Percentiles rank a stretch among this genome's conserved stretches.
phyloP scores from a whole-genome alignment of 2,329 filamentous ascomycete species.

The Lecanicillium sp. region DNA sequence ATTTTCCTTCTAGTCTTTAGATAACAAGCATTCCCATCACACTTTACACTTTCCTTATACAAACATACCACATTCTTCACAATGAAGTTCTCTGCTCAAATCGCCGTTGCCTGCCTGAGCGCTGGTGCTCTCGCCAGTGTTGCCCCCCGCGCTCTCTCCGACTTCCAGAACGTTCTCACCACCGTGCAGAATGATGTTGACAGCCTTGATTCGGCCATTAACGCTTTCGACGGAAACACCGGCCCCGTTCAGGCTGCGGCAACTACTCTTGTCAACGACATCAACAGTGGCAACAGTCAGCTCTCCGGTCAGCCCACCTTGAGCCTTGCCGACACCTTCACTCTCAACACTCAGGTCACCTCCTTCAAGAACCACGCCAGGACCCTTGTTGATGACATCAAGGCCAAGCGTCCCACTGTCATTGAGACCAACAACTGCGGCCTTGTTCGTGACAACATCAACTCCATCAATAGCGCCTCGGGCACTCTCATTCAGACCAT shows the following conservation, averaged over 20 bases:
- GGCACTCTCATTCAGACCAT: neutral
- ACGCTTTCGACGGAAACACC: slow-evolving; percentile 17
- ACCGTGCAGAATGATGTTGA: slow-evolving; percentile 15
- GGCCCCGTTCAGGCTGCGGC: slow-evolving; percentile 12
- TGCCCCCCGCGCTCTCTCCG: neutral
- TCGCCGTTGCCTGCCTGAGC: slow-evolving; percentile 8
- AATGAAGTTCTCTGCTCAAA: slow-evolving; percentile 6
- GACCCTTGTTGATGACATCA: slow-evolving; percentile 19
- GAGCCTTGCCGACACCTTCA: slow-evolving; percentile 17
- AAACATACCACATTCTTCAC: neutral
- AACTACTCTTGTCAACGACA: slow-evolving; percentile 11
- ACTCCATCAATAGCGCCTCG: neutral
- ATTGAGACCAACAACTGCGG: neutral
- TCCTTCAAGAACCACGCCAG: slow-evolving; percentile 19
- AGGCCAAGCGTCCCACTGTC: neutral
- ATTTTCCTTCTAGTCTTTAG: too few species aligned
- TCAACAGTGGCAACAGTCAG: slow-evolving; percentile 14
- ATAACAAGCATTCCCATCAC: too few species aligned
- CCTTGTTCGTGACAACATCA: slow-evolving; percentile 7
- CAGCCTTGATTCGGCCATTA: slow-evolving; percentile 15
- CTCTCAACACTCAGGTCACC: slow-evolving; percentile 16
- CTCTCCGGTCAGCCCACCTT: slow-evolving; percentile 15
- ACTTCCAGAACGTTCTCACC: slow-evolving; percentile 13
- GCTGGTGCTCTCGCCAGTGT: neutral
- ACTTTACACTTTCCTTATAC: neutral